Percentiles rank a stretch among this genome's conserved stretches.
phyloP scores from a whole-genome alignment of 129 eudicot species.

The Flaveria linearis region DNA sequence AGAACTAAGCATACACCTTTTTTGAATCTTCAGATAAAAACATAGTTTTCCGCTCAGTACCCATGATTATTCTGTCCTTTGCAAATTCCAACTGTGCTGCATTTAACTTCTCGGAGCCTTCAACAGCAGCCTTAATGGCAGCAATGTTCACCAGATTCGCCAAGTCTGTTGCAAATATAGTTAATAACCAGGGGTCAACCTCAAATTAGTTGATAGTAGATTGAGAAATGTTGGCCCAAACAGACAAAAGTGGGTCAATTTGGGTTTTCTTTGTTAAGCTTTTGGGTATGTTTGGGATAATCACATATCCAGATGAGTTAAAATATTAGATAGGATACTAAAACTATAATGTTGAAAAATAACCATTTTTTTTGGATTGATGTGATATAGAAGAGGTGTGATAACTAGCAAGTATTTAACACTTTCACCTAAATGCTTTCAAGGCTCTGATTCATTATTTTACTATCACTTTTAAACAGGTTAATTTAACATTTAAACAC shows the following conservation, averaged over 20 bases:
- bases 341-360: not conserved
- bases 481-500: not conserved
- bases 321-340: not conserved
- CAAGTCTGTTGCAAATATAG: constrained; percentile 49
- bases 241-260: not conserved
- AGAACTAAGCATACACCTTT: constrained; percentile 51
- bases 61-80: constrained; percentile 87
- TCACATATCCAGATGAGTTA: not conserved
- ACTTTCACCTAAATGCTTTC: not conserved
- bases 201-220: not conserved
- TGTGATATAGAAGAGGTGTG: not conserved
- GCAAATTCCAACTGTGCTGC: constrained; percentile 76
- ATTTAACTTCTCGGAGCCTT: constrained; percentile 69
- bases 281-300: not conserved
- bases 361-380: not conserved
- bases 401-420: not conserved
- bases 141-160: constrained; percentile 90
- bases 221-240: not conserved
- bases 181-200: not conserved
- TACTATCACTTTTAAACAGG: not conserved
- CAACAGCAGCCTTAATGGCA: constrained; percentile 89
- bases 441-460: not conserved
- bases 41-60: constrained; percentile 85
- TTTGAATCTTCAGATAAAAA: constrained; percentile 71
- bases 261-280: not conserved